These are phyloP conservation scores for Tetrapyrgos nigripes DNA, from an alignment of 1,284 basidiomycete species.

Conservation along the genomic window DNA sequence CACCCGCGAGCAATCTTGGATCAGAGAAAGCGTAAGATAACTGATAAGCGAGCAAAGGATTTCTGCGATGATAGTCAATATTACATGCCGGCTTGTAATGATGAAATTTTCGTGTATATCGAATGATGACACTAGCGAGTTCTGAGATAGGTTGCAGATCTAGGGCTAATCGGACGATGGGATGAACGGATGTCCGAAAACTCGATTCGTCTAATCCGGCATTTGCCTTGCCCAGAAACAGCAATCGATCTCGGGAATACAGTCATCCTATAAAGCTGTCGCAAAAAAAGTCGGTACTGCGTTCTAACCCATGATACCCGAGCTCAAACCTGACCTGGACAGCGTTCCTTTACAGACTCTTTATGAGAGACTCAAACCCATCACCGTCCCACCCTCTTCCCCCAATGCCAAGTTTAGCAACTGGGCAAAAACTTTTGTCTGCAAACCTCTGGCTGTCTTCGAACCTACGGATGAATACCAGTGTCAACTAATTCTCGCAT, in stretches of 20 bases:
- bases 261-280: conserved; percentile 25
- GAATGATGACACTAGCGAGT: no score
- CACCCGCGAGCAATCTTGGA: no score
- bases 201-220: neutral
- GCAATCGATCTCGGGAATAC: conserved; percentile 13
- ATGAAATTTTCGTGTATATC: no score
- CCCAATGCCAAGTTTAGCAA: conserved; percentile 62
- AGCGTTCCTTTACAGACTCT: conserved; percentile 49
- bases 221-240: conserved; percentile 7
- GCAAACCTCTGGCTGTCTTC: conserved; percentile 74
- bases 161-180: neutral
- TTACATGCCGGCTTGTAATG: no score
- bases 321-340: conserved; percentile 24
- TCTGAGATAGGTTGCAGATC: no score
- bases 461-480: conserved; percentile 78
- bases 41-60: no score
- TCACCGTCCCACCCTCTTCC: conserved; percentile 54
- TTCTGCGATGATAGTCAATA: no score
- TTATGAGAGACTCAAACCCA: conserved; percentile 54
- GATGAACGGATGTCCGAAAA: conserved; percentile 31
- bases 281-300: conserved; percentile 30
- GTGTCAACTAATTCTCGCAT: conserved; percentile 82
- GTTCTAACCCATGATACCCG: conserved; percentile 9
- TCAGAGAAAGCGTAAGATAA: no score
- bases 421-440: conserved; percentile 75